These are phyloP conservation scores for Candida sonorensis DNA, from an alignment of 805 yeast genomes.

Conservation along the genomic window DNA sequence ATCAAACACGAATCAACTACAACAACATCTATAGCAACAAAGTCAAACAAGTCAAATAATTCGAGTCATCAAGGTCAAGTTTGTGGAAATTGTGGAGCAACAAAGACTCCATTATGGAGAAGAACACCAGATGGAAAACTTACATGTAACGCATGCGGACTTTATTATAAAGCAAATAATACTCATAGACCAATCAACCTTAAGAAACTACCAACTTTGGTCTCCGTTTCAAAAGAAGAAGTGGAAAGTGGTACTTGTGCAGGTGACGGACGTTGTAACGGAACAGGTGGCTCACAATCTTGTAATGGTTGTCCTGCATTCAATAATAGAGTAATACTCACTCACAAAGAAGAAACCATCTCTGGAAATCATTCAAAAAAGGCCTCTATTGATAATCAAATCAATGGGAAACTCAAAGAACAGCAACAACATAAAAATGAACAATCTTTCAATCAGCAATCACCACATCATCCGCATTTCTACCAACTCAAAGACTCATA, in stretches of 20 bases:
- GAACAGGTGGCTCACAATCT: conserved; percentile 77
- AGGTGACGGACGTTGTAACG: conserved; percentile 78
- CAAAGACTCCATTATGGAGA: conserved; percentile 54
- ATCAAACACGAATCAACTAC: too few species aligned
- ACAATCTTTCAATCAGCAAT: too few species aligned
- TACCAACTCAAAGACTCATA: too few species aligned
- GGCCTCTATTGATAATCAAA: too few species aligned
- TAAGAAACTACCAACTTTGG: conserved; percentile 49
- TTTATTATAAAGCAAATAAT: conserved; percentile 50
- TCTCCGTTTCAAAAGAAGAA: conserved; percentile 32
- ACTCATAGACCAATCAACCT: conserved; percentile 60
- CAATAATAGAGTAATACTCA: conserved; percentile 56
- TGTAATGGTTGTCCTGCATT: conserved; percentile 81
- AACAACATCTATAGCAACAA: neutral
- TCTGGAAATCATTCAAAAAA: too few species aligned
- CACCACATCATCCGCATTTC: too few species aligned
- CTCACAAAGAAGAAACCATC: conserved; percentile 3
- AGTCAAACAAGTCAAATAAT: neutral
- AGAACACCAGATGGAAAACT: conserved; percentile 50
- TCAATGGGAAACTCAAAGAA: too few species aligned
- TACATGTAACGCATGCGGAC: conserved; percentile 55
- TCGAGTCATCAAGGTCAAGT: conserved; percentile 21
- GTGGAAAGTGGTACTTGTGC: conserved; percentile 48
- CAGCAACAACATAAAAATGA: too few species aligned
- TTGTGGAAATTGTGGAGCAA: conserved; percentile 50